Evolutionary conservation across 345 rosid genomes (phyloP).

Genomic region (Citrus medica): DNA sequence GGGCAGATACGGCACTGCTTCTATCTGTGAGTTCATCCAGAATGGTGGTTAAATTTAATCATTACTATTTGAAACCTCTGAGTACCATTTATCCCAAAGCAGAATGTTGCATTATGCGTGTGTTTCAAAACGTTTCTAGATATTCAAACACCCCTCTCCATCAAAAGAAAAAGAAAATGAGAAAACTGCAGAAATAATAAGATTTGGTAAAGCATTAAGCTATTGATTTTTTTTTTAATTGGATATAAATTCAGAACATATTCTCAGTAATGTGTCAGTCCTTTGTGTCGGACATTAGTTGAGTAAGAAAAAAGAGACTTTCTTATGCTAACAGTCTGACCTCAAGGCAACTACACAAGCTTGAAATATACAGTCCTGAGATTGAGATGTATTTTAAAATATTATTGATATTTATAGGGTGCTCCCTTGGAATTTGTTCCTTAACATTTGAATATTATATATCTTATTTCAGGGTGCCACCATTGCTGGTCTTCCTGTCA

Average conservation of each 20-base stretch:
- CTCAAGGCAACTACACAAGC: neutral
- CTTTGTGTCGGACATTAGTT: too few species aligned
- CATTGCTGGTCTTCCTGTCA: slow-evolving; percentile 32
- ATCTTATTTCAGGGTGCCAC: slow-evolving; percentile 30
- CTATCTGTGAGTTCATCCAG: slow-evolving; percentile 36
- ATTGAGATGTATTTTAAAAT: neutral
- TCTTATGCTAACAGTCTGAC: neutral
- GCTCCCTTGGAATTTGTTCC: neutral
- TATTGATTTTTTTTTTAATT: neutral
- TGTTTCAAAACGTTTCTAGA: neutral
- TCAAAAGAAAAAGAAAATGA: neutral
- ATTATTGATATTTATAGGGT: neutral
- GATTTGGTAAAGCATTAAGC: neutral
- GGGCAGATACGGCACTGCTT: slow-evolving; percentile 49
- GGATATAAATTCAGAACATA: neutral
- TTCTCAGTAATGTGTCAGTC: neutral
- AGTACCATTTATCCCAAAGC: neutral
- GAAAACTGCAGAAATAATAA: neutral
- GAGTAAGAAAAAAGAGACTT: neutral
- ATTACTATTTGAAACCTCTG: neutral
- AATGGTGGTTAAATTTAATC: neutral
- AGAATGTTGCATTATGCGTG: neutral
- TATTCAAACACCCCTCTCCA: neutral
- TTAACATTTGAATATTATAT: neutral
- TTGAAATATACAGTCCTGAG: neutral